Base-by-base conservation (phyloP, 2,329 filamentous ascomycete species). In the Orbilia oligospora region DNA sequence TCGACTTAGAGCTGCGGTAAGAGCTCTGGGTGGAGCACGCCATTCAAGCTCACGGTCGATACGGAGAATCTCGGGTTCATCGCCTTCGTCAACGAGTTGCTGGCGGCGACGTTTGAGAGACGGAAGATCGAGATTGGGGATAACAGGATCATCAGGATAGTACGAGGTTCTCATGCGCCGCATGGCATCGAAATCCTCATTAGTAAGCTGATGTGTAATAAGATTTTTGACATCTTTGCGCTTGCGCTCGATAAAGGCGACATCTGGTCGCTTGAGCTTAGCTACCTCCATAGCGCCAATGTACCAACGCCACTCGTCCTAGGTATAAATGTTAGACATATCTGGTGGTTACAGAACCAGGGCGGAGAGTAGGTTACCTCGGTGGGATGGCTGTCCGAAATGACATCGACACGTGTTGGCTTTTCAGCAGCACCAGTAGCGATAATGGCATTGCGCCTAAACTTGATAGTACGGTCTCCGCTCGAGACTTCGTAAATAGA, bases 331-430 rank as follows among this genome's bases (percentile, higher is more conserved):
- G 20, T 46, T 9, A 48, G 80, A 78, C 53, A 75, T 44, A 49
- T 27, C 81, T 69, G 12, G 27, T 4, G 69, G 27, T 18, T 36
- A 10, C 49, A 22, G 20, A 33, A n/a, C 4, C 3, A 49, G 18
- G 22, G 18, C 2, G n/a, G 5, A 24, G 5, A 27, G 8, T 6
- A 56, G 84, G 87, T 80, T 86, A 93, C 92, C 84, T 96, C 93
- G n/a, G 92, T 93, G 83, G 98, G 92, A 49, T 88, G 87, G 63
- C 91, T 90, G 84, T 97, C 94, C 0, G 96, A 98, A 83, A 95
- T 94, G 80, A 91, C 91, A 79, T 96, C 91, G 84, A 98, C 97
- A 3, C 94, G 94, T 85, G 76, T 75, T 1, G 70, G 69, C 24
- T 61, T 49, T 55, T 73, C 71, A 14, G 65, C 58, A 20, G 56